Evolutionary conservation across 768 basidiomycete genomes (phyloP), one percentile per base, ranked within the genome.

Genomic region (Calocybe cyanea): DNA sequence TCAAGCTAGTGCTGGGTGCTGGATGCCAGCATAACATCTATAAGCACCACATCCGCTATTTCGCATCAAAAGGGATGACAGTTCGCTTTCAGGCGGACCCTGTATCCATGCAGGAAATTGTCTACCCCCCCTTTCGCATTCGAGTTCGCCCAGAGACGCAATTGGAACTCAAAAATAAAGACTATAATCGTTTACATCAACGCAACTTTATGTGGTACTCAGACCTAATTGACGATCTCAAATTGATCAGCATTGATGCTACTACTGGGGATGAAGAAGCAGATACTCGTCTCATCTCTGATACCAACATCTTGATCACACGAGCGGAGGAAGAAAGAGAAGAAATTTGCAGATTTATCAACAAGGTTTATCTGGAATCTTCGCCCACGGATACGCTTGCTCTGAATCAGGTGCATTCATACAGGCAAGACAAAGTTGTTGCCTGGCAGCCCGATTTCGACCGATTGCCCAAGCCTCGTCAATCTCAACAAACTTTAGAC

Each of bases 361-460:
- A 92, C 49, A 68, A 74, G 43, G 80, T 91, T 19, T 96, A 97
- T 64, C 78, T 78, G 56, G 83, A 91, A 47, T 86, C 92, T 0
- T 56, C 78, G 0, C 80, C 91, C 41, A 87, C 79, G 15, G 92
- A 96, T 59, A 94, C 92, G 0, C 76, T 95, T 34, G 88, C 85
- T 30, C 75, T 94, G 41, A 97, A 93, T 50, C 80, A 80, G 54
- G 87, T 93, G 4, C 83, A 93, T 38, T 82, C 87, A 1, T 83
- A 83, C 49, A 76, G 93, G 37, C 95, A 97, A 67, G 92, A 95
- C 56, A 87, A 86, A 61, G 91, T 95, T 38, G 91, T 95, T 13
- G 89, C 87, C n/a, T 97, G 94, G 90, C 93, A 99, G 63, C 80
- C 80, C 50, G 92, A 97, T 59, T 92, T 95, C 54, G 87, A 92